phyloP scores from a whole-genome alignment of 2,329 filamentous ascomycete species.

The Calonectria montana region DNA sequence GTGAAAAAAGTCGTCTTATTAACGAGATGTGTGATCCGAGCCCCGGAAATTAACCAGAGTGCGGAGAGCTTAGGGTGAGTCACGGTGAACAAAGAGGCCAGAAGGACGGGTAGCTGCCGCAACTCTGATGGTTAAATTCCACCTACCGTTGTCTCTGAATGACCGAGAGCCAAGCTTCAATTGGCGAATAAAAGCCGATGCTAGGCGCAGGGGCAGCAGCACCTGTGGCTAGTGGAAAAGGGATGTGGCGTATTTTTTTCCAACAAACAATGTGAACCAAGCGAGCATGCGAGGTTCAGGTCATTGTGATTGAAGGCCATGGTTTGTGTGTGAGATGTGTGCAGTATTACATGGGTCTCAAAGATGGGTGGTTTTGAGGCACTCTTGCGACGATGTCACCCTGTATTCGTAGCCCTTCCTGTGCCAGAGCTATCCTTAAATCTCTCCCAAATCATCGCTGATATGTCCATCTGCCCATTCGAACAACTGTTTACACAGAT shows the following conservation, averaged over 20 bases:
- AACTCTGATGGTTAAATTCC: not conserved
- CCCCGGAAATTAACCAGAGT: not conserved
- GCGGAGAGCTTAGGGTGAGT: conserved; percentile 16
- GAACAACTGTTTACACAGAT: conserved; percentile 70
- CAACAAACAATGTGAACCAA: not conserved
- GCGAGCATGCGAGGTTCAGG: not conserved
- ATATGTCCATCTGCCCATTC: conserved; percentile 45
- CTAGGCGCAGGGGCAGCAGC: conserved; percentile 10
- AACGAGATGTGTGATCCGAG: not conserved
- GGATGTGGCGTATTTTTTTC: conserved; percentile 11
- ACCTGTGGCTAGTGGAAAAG: conserved; percentile 5
- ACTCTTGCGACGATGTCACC: not conserved
- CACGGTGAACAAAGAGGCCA: conserved; percentile 23
- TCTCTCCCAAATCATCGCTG: conserved; percentile 22
- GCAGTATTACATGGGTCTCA: not conserved
- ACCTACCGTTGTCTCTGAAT: not conserved
- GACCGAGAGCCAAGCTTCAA: conserved; percentile 4
- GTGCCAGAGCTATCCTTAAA: no score
- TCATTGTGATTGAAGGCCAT: not conserved
- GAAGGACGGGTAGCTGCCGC: not conserved
- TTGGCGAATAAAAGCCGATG: conserved; percentile 27
- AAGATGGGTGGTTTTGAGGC: not conserved
- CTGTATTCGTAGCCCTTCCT: no score
- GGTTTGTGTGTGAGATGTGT: not conserved
- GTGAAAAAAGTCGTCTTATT: not conserved